Evolutionary conservation across 1,284 basidiomycete genomes (phyloP).

Genomic region (Leccinum subrobustum): DNA sequence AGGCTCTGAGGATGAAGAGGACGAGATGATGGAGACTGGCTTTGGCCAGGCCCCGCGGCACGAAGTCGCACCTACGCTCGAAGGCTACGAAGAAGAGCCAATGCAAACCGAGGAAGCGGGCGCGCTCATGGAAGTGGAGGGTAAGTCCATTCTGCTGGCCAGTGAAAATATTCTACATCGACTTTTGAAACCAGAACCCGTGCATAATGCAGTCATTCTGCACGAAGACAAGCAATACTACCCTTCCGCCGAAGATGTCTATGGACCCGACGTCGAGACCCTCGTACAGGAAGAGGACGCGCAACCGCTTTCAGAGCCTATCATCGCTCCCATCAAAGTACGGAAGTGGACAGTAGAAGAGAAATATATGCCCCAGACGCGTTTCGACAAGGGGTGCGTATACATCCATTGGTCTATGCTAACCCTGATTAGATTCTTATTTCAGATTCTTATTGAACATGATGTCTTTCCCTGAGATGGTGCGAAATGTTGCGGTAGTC

Average conservation of each 20-base stretch:
- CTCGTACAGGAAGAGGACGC: conserved; percentile 98
- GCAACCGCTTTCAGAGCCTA: conserved; percentile 93
- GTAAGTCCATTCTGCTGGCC: conserved; percentile 41
- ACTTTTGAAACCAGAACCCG: conserved; percentile 48
- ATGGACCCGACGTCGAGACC: conserved; percentile 93
- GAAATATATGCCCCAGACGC: conserved; percentile 89
- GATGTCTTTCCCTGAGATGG: conserved; percentile 91
- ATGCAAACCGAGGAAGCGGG: conserved; percentile 55
- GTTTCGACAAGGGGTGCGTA: conserved; percentile 89
- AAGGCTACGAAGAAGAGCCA: conserved; percentile 74
- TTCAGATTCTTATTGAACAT: conserved; percentile 88
- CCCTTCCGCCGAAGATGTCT: conserved; percentile 88
- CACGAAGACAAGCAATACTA: conserved; percentile 99
- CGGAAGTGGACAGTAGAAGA: conserved; percentile 91
- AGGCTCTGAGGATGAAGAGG: conserved; percentile 80
- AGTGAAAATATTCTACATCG: conserved; percentile 1
- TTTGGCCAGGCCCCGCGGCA: conserved; percentile 41
- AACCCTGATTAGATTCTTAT: conserved; percentile 14
- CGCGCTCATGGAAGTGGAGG: conserved; percentile 81
- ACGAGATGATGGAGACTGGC: conserved; percentile 55
- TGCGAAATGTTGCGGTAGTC: conserved; percentile 92
- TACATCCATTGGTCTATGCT: background rate
- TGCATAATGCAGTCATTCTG: conserved; percentile 84
- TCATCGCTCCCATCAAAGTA: conserved; percentile 93
- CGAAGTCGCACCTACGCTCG: conserved; percentile 51